A percentile compares a stretch with the other conserved stretches of the same genome.
Evolutionary conservation across 208 protist species (phyloP).

Genomic region (Angomonas ambiguus): DNA sequence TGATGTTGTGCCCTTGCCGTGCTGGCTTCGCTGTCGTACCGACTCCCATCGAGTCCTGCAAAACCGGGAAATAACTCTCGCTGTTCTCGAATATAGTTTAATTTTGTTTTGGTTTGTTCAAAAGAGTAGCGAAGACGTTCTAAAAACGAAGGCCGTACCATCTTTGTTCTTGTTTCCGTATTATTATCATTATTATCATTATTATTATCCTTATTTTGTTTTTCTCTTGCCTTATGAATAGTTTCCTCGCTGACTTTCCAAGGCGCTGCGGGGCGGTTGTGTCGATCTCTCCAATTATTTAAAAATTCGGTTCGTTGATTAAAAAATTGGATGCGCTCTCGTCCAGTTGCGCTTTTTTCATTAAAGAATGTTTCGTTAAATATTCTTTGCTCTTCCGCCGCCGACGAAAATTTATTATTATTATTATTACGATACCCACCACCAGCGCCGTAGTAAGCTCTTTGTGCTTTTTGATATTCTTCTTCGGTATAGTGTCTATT

Average conservation of each 20-base stretch:
- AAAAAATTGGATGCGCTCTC: conserved; percentile 22
- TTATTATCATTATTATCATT: conserved; percentile 1
- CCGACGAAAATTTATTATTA: conserved; percentile 2
- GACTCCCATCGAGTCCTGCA: conserved; percentile 39
- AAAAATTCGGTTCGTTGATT: conserved; percentile 12
- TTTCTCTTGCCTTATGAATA: background rate
- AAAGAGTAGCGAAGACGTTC: conserved; percentile 15
- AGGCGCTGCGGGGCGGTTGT: conserved; percentile 25
- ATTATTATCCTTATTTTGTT: background rate
- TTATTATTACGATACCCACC: background rate
- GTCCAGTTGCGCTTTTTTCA: conserved; percentile 18
- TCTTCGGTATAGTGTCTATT: conserved; percentile 24
- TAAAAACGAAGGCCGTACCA: background rate
- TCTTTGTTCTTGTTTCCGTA: background rate
- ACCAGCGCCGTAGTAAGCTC: conserved; percentile 27
- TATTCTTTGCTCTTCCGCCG: conserved; percentile 4
- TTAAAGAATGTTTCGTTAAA: conserved; percentile 17
- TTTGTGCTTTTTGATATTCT: conserved; percentile 37
- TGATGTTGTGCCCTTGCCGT: conserved; percentile 20
- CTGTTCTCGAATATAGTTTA: conserved; percentile 19
- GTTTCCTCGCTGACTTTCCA: too few species aligned
- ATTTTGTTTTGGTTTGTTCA: background rate
- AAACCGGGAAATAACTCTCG: conserved; percentile 28
- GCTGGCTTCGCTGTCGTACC: conserved; percentile 30
- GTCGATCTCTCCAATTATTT: background rate